Evolutionary conservation across 768 basidiomycete species (phyloP).

Genomic region (Xerocomus spinulosus): DNA sequence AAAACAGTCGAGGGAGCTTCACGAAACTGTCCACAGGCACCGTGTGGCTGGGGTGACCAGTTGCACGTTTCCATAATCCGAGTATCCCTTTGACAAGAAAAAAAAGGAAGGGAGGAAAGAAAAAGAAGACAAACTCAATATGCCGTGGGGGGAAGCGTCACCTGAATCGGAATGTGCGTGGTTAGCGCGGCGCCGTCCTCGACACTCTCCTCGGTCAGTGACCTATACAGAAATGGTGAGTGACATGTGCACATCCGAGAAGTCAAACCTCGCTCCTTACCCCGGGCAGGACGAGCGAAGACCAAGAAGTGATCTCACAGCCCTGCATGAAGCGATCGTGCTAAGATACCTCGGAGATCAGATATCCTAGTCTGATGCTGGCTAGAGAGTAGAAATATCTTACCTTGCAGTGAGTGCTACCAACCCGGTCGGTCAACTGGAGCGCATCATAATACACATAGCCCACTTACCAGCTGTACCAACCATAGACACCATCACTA

Average conservation of each 20-base stretch:
- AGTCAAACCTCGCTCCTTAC: background rate
- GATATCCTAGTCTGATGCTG: background rate
- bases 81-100: background rate
- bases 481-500: constrained; percentile 7
- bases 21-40: too few relatives aligned
- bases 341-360: background rate
- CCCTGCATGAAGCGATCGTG: constrained; percentile 15
- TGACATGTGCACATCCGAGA: background rate
- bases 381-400: background rate
- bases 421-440: background rate
- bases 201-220: background rate
- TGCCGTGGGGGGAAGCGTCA: background rate
- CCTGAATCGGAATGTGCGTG: constrained; percentile 4
- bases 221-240: constrained; percentile 1
- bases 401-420: constrained; percentile 19
- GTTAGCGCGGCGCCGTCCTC: background rate
- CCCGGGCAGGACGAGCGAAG: background rate
- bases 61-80: too few relatives aligned
- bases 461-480: constrained; percentile 7
- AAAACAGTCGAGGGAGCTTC: too few relatives aligned
- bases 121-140: background rate
- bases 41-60: too few relatives aligned
- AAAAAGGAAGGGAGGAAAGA: background rate
- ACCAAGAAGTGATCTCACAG: constrained; percentile 15
- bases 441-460: background rate